Base-by-base conservation (phyloP, 352 stramenopile genomes). In the Ophiocytium majus region DNA sequence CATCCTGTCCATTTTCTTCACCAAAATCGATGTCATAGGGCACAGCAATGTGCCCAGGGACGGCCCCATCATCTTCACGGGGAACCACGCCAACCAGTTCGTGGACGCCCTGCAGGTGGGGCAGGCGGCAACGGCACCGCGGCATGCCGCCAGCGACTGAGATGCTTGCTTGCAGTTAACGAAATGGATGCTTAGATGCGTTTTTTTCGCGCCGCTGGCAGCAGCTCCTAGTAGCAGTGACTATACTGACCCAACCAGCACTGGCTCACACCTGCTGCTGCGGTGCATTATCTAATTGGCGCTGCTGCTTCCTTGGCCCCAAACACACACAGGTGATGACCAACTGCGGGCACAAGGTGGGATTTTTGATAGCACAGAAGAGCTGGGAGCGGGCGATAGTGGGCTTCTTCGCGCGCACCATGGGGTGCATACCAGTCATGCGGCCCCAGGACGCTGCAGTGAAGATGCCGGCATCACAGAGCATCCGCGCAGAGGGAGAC, bases 51-150 rank as follows among this genome's bases (percentile, higher is more conserved):
- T 99, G 43, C 97, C 97, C 0, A 90, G 90, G 34, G 95, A 98
- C 82, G 96, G 96, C 0, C 97, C 97, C 0, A 95, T 98, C 0
- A 99, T 99, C 88, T 98, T 99, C 89, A 97, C 94, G 23, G 95
- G 93, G 28, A 99, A 99, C 91, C 97, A 99, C 91, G 94, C 95
- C 35, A 99, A 99, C 91, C 97, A 99, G 90, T 99, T 99, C 86
- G 95, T 99, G 50, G 97, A 99, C 89, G 96, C 92, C 0, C 91
- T 98, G 49, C 95, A 98, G 82, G 95, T 99, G 80, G 9, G 28
- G 36, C 43, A 57, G 43, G 43, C 43, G 5, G 5, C 43, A 57
- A 57, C 43, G 5, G n/a, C n/a, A n/a, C n/a, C n/a, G n/a, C n/a
- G n/a, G n/a, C n/a, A n/a, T n/a, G n/a, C n/a, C n/a, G n/a, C n/a